Conservation (phyloP, 2,329 filamentous ascomycete genomes). For the Thelonectria olida region DNA sequence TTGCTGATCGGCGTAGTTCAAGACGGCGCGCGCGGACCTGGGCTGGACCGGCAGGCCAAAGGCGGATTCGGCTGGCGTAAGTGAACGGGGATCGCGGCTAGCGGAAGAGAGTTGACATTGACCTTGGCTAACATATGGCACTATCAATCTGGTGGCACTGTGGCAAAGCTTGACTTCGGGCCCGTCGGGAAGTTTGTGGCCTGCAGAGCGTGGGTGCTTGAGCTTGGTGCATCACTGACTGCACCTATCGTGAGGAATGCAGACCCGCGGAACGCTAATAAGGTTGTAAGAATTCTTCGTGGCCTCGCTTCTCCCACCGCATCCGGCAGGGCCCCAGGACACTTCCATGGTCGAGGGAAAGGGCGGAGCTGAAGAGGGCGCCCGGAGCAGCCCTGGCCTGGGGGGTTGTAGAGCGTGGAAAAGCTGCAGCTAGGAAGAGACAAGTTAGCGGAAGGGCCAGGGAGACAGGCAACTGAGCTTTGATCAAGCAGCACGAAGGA, state of each 20-base stretch:
- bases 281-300: background rate
- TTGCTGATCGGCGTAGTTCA: background rate
- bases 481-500: conserved; percentile 1
- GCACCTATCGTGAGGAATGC: background rate
- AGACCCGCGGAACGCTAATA: background rate
- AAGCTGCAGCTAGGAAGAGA: background rate
- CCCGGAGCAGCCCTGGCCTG: conserved; percentile 1
- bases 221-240: conserved; percentile 1
- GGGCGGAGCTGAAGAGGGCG: background rate
- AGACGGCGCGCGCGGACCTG: conserved; percentile 8
- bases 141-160: too few species aligned
- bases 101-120: background rate
- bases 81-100: conserved; percentile 2
- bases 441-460: background rate
- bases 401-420: background rate
- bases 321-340: background rate
- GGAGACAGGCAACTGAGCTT: background rate
- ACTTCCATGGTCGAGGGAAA: background rate
- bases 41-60: conserved; percentile 14
- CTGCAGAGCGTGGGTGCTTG: background rate
- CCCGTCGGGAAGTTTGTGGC: conserved; percentile 30
- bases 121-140: too few species aligned
- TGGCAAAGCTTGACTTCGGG: conserved; percentile 1
- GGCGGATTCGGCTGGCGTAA: conserved; percentile 6
- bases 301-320: background rate